Evolutionary conservation across 1,284 basidiomycete species (phyloP).

Genomic region (Anthracocystis setariae): DNA sequence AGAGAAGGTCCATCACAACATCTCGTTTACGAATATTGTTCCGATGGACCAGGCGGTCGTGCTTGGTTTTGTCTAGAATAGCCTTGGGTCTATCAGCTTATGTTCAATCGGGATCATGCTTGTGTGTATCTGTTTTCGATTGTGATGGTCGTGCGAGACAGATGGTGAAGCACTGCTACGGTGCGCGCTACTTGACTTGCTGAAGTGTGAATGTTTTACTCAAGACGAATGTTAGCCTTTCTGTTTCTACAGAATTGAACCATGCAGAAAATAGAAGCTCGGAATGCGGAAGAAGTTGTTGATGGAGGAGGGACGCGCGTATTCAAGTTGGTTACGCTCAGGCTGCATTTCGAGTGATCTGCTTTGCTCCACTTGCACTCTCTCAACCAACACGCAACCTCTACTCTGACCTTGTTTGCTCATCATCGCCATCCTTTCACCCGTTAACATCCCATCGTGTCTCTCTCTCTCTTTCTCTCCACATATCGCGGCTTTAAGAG

Average conservation of each 20-base stretch:
- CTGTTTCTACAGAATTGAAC: background rate
- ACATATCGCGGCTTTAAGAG: background rate
- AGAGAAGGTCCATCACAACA: constrained; percentile 11
- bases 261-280: background rate
- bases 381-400: background rate
- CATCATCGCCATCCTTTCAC: no score
- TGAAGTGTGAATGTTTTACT: background rate
- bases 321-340: constrained; percentile 1
- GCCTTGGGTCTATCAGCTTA: no score
- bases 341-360: constrained; percentile 8
- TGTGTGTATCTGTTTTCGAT: no score
- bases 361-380: constrained; percentile 5
- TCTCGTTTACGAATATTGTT: constrained; percentile 34
- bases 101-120: no score
- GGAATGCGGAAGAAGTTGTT: constrained; percentile 3
- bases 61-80: constrained; percentile 8
- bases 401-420: background rate
- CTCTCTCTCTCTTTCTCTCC: no score
- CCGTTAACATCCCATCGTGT: no score
- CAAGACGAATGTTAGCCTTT: background rate
- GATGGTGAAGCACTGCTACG: no score
- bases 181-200: no score
- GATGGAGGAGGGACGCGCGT: constrained; percentile 13
- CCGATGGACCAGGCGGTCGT: constrained; percentile 28
- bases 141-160: no score